These are phyloP conservation scores for Penicillium sp. DNA, from an alignment of 2,329 filamentous ascomycete species.

Conservation along the genomic window DNA sequence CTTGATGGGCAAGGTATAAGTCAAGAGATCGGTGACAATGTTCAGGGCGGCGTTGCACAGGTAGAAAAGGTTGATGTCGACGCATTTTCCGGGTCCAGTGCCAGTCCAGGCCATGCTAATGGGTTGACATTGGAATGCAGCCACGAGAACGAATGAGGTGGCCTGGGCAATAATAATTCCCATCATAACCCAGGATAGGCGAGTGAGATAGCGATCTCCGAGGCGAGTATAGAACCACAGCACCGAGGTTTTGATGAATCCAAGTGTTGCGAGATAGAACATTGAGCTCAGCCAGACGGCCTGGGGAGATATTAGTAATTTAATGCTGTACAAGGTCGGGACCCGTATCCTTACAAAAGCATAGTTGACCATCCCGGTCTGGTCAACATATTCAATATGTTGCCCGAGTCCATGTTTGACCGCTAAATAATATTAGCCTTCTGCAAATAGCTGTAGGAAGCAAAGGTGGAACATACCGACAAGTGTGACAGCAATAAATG, in stretches of 20 bases:
- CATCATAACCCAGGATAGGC: conserved; percentile 42
- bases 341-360: conserved; percentile 16
- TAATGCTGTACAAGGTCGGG: background rate
- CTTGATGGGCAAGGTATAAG: conserved; percentile 54
- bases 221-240: conserved; percentile 49
- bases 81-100: conserved; percentile 41
- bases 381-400: conserved; percentile 16
- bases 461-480: conserved; percentile 25
- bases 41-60: conserved; percentile 59
- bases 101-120: conserved; percentile 43
- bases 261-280: conserved; percentile 50
- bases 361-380: conserved; percentile 15
- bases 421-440: conserved; percentile 14
- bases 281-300: conserved; percentile 50
- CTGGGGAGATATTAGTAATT: conserved; percentile 23
- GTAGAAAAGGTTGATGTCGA: conserved; percentile 53
- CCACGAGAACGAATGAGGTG: conserved; percentile 43
- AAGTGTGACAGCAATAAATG: conserved; percentile 39
- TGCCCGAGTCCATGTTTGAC: conserved; percentile 23
- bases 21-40: conserved; percentile 59
- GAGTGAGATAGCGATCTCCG: conserved; percentile 40
- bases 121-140: conserved; percentile 48
- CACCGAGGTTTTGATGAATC: conserved; percentile 52
- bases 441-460: background rate
- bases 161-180: conserved; percentile 44